phyloP scores from a whole-genome alignment of 495 filamentous ascomycete species.

The Xylaria grammica region DNA sequence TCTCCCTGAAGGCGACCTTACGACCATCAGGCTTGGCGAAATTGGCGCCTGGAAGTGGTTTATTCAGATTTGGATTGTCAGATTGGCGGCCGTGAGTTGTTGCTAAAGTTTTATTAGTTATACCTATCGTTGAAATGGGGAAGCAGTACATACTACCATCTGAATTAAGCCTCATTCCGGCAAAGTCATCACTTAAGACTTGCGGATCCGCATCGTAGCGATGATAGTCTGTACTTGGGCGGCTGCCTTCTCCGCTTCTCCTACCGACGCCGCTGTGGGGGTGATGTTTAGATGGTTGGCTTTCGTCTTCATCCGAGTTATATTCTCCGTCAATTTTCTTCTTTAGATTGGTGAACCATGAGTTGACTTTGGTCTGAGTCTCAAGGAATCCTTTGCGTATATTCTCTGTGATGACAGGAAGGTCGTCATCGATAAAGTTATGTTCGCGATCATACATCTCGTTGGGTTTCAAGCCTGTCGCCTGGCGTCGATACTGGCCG shows the following conservation, averaged over 20 bases:
- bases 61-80: constrained; percentile 79
- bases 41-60: constrained; percentile 60
- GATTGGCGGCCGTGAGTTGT: constrained; percentile 29
- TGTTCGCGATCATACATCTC: constrained; percentile 64
- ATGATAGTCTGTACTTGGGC: constrained; percentile 80
- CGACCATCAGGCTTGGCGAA: constrained; percentile 67
- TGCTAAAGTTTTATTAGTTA: constrained; percentile 27
- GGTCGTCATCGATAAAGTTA: constrained; percentile 94
- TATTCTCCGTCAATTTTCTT: constrained; percentile 91
- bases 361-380: constrained; percentile 90
- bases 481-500: constrained; percentile 43
- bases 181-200: constrained; percentile 89
- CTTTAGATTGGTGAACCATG: constrained; percentile 87
- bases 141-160: constrained; percentile 67
- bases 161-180: constrained; percentile 80
- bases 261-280: constrained; percentile 37
- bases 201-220: constrained; percentile 96
- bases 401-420: constrained; percentile 92
- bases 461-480: constrained; percentile 52
- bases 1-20: constrained; percentile 79
- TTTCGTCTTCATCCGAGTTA: constrained; percentile 60
- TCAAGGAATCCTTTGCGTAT: constrained; percentile 93
- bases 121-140: neutral
- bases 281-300: constrained; percentile 43
- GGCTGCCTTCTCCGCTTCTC: constrained; percentile 51